phyloP scores from a whole-genome alignment of 2,329 filamentous ascomycete genomes.

The Balansia obtecta region DNA sequence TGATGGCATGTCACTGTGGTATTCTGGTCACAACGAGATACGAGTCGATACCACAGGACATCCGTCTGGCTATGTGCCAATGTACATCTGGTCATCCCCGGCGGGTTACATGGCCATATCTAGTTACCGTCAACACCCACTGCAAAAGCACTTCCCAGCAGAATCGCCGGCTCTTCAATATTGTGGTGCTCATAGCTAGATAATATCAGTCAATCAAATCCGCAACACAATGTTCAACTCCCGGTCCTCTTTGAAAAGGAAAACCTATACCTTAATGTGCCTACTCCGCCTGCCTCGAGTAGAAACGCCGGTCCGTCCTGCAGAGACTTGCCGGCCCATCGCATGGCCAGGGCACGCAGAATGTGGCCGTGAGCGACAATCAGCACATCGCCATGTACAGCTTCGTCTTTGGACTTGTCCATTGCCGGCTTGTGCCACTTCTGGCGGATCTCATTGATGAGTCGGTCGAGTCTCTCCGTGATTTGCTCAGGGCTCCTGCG shows the following conservation, averaged over 20 bases:
- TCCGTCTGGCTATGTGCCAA: no score
- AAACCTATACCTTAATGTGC: slow-evolving; percentile 54
- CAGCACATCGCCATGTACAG: slow-evolving; percentile 26
- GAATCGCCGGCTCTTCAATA: slow-evolving; percentile 66
- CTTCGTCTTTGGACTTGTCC: slow-evolving; percentile 32
- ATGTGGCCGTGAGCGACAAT: slow-evolving; percentile 89
- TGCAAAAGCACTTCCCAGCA: slow-evolving; percentile 61
- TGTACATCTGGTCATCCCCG: no score
- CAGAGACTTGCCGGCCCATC: slow-evolving; percentile 67
- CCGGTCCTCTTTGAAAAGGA: background rate
- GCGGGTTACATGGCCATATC: background rate
- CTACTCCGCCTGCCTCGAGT: slow-evolving; percentile 80
- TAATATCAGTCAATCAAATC: background rate
- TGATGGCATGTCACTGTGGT: no score
- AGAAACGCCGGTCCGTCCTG: slow-evolving; percentile 67
- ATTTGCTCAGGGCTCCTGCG: slow-evolving; percentile 58
- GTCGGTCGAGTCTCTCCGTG: slow-evolving; percentile 55
- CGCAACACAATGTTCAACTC: background rate
- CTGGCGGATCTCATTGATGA: slow-evolving; percentile 64
- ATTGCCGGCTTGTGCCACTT: slow-evolving; percentile 53
- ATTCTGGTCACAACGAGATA: no score
- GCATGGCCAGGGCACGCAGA: slow-evolving; percentile 72
- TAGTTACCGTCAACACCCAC: slow-evolving; percentile 25
- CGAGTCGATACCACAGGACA: no score
- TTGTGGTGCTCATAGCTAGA: slow-evolving; percentile 66